Percentiles rank a stretch among this genome's conserved stretches.
Conservation (phyloP, 78 protist species). For the Chrysochromulina tobinii region DNA sequence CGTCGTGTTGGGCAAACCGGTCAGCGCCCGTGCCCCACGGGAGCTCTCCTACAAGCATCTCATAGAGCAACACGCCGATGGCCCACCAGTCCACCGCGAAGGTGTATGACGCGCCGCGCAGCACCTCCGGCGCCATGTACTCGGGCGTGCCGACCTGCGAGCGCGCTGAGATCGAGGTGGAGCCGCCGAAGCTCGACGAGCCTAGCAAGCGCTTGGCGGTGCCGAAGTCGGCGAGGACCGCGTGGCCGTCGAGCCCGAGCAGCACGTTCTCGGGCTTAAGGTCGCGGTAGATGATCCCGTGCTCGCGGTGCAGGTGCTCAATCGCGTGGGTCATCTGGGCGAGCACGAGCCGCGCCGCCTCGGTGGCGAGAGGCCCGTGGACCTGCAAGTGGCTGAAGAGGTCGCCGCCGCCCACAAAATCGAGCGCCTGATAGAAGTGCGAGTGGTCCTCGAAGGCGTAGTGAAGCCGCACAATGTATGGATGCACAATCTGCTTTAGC, state of each 20-base stretch:
- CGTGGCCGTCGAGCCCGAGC: conserved; percentile 38
- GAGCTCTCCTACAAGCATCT: conserved; percentile 12
- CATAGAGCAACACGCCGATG: neutral
- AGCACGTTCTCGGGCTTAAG: conserved; percentile 63
- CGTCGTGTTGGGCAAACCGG: too few species aligned
- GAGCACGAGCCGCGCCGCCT: neutral
- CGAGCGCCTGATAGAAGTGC: neutral
- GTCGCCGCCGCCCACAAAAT: neutral
- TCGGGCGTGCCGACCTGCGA: neutral
- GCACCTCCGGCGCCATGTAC: conserved; percentile 20
- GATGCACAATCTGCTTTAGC: neutral
- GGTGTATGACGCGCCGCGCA: neutral
- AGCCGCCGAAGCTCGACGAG: neutral
- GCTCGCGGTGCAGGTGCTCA: too few species aligned
- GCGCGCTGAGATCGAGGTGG: neutral
- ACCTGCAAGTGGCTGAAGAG: neutral
- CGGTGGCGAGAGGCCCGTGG: neutral
- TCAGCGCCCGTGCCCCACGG: neutral
- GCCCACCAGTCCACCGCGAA: conserved; percentile 31
- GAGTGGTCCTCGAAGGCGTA: neutral
- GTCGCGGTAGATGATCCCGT: conserved; percentile 60
- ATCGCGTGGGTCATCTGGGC: too few species aligned
- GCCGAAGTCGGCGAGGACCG: conserved; percentile 55
- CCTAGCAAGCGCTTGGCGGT: neutral
- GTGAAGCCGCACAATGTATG: neutral